Evolutionary conservation across 2,329 filamentous ascomycete species (phyloP).

Genomic region (Hypoxylon rubiginosum): DNA sequence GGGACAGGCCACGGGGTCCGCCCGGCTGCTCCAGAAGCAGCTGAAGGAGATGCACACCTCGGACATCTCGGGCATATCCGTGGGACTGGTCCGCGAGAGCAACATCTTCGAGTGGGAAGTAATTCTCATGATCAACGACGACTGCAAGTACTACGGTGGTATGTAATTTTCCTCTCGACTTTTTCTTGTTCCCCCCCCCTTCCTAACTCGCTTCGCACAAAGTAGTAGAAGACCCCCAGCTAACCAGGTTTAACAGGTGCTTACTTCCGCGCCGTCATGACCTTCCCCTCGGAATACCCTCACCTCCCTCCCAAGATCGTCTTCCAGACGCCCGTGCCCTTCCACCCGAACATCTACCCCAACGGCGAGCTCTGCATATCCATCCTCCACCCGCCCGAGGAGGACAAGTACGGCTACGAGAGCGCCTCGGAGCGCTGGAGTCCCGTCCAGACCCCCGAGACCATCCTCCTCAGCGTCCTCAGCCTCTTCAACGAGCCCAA

Average conservation of each 20-base stretch:
- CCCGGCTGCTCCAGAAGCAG: slow-evolving; percentile 82
- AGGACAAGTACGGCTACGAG: slow-evolving; percentile 96
- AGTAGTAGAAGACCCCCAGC: background rate
- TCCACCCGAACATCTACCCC: slow-evolving; percentile 95
- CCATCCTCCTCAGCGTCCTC: slow-evolving; percentile 91
- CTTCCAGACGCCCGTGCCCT: slow-evolving; percentile 85
- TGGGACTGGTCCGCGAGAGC: slow-evolving; percentile 84
- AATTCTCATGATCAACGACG: slow-evolving; percentile 97
- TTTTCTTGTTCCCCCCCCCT: background rate
- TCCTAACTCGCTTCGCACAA: background rate
- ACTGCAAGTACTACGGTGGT: slow-evolving; percentile 95
- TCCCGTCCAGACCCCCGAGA: slow-evolving; percentile 94
- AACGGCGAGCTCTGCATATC: slow-evolving; percentile 94
- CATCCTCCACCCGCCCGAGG: slow-evolving; percentile 94
- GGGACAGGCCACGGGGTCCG: slow-evolving; percentile 68
- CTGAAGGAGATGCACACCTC: slow-evolving; percentile 94
- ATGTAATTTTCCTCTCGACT: slow-evolving; percentile 50
- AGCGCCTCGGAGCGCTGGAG: slow-evolving; percentile 90
- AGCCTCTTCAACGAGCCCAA: slow-evolving; percentile 94
- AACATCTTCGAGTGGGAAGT: slow-evolving; percentile 99
- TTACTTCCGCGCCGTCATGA: slow-evolving; percentile 88
- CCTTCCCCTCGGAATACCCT: slow-evolving; percentile 88
- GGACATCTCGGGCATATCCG: slow-evolving; percentile 94
- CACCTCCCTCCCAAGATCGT: slow-evolving; percentile 89
- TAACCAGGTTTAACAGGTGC: slow-evolving; percentile 70